Percentiles rank a stretch among this genome's conserved stretches.
phyloP scores from a whole-genome alignment of 208 protist species.

The Trichomonas vaginalis region DNA sequence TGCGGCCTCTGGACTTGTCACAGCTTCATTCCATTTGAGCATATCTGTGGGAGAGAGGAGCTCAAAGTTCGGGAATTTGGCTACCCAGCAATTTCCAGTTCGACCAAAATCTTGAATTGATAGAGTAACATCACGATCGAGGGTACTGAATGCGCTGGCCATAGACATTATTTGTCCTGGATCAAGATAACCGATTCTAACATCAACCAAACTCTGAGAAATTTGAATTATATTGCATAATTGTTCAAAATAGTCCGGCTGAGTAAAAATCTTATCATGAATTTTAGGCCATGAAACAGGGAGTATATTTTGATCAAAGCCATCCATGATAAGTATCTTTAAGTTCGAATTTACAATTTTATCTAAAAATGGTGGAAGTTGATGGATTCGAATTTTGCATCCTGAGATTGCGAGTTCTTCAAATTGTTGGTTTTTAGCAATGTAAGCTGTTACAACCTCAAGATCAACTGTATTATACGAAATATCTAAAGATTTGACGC shows the following conservation, averaged over 20 bases:
- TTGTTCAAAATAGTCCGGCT: background rate
- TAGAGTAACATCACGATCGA: background rate
- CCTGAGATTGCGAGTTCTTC: background rate
- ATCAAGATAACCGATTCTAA: background rate
- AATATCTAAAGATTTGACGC: background rate
- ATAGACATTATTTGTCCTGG: background rate
- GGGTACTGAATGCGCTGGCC: background rate
- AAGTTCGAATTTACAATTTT: background rate
- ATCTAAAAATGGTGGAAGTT: background rate
- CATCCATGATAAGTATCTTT: background rate
- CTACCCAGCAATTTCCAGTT: background rate
- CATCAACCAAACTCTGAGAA: background rate
- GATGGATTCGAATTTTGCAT: background rate
- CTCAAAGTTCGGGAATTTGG: background rate
- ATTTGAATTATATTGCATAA: background rate
- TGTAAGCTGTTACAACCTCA: background rate
- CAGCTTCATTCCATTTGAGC: background rate
- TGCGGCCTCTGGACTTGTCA: background rate
- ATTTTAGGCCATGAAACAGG: background rate
- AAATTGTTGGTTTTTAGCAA: background rate
- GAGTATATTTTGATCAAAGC: background rate
- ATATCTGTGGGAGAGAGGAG: background rate
- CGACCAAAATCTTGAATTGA: constrained; percentile 4
- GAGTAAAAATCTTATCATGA: background rate
- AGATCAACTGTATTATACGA: background rate